A percentile compares a stretch with the other conserved stretches of the same genome.
These are phyloP conservation scores for Apiospora phragmitis DNA, from an alignment of 2,329 filamentous ascomycete species.

Conservation along the genomic window DNA sequence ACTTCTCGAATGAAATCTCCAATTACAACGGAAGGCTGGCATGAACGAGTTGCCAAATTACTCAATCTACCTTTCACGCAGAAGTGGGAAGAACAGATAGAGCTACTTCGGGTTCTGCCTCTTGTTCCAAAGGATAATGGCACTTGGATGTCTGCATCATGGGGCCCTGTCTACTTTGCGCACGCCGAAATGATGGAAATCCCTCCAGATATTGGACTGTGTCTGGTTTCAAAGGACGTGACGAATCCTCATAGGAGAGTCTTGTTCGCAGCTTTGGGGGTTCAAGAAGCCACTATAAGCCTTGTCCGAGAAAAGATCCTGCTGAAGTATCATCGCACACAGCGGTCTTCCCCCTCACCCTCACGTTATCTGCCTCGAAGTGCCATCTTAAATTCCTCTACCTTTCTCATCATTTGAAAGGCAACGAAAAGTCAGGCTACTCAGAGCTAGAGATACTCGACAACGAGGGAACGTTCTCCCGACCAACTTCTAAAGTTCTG, in stretches of 20 bases:
- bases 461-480: no score
- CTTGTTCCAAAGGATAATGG: constrained; percentile 6
- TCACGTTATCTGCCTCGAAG: background rate
- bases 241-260: background rate
- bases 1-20: background rate
- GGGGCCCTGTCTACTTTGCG: constrained; percentile 18
- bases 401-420: background rate
- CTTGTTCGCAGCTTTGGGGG: background rate
- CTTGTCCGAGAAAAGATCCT: background rate
- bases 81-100: no score
- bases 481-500: background rate
- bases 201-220: constrained; percentile 3
- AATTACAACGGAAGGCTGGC: background rate
- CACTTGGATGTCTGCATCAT: constrained; percentile 18
- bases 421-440: background rate
- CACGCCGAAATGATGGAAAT: constrained; percentile 16
- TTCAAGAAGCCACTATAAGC: background rate
- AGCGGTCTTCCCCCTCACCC: no score
- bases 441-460: background rate
- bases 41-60: background rate
- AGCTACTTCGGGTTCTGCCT: constrained; percentile 23
- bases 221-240: background rate
- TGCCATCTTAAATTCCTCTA: background rate
- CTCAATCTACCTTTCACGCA: background rate
- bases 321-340: background rate